Base-by-base conservation (phyloP, 495 filamentous ascomycete genomes). In the Aspergillus affinis region DNA sequence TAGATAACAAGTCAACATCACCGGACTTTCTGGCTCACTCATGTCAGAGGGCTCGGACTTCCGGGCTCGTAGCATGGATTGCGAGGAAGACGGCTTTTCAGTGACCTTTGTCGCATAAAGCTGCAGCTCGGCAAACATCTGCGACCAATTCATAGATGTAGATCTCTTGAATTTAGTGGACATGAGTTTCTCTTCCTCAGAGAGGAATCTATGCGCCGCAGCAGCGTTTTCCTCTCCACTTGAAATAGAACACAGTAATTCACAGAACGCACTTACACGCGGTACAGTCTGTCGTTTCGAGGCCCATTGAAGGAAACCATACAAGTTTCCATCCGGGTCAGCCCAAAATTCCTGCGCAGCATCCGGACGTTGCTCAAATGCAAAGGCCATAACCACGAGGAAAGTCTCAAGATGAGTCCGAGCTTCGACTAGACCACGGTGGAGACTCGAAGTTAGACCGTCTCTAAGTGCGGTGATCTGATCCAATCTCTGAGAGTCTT, bases 241-340 rank as follows among this genome's bases (percentile, higher is more conserved):
- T 0, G 95, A 90, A 52, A 99, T 83, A 2, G 92, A 85, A 65
- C 90, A 87, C 10, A 99, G 80, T 86, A 98, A 89, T 71, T 97
- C 96, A 71, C 93, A 97, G 65, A 97, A 98, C 17, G 93, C 92
- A 66, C 91, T 92, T 55, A 92, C 92, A 30, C 95, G 85, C 18
- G 94, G 94, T 6, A 95, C 96, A 8, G 94, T 94, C 62, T 93
- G 91, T 62, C 93, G 82, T 61, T 87, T 87, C 2, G 95, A 96
- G 26, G 93, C 91, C 95, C 95, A 99, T 57, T 92, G 88, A 61
- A 99, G 78, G 68, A 99, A 99, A 6, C 94, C 94, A 62, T 89
- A 88, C 47, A 98, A 76, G 63, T 97, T 96, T 64, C 90, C 88
- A 62, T 98, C 95, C 3, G 86, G 81, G 61, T 95, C 92, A 49